Evolutionary conservation across 2,329 filamentous ascomycete species (phyloP), one percentile per base, ranked within the genome.

Genomic region (Ophiosphaerella korrae): DNA sequence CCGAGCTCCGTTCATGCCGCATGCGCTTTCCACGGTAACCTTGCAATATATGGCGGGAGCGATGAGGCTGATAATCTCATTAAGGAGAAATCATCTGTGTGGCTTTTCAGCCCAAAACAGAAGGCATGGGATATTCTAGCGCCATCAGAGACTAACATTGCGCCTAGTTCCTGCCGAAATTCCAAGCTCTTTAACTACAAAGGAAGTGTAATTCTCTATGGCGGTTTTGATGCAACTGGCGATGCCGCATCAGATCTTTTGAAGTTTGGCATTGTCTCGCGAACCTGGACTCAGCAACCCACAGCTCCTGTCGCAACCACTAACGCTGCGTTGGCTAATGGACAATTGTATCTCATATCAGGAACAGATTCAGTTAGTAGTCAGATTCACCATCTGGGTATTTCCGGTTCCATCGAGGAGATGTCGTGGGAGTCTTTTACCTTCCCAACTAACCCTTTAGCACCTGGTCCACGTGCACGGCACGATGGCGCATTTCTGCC

Each of bases 361-460:
- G 63, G 67, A 5, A 55, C 60, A 7, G 71, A 74, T 40, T 47
- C 62, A 2, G 54, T 70, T 45, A 70, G 66, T 32, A 63, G 66
- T 16, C 57, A 68, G 39, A 54, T 71, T 41, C 58, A 70, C 56
- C 51, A 68, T 54, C 43, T 68, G 31, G 58, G 61, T 16, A 57
- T 66, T 14, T 58, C 53, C n/a, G 48, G 57, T 2, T 55, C 54
- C 3, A 51, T 53, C 33, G 53, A 62, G 11, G 50, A 62, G 12
- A 62, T 57, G 33, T 57, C 64, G 14, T 78, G 76, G 76, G 64
- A 74, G 7, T 75, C 71, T 3, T 68, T 73, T 21, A 65, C 69
- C 0, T 77, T 78, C 46, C 75, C 75, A 1, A 75, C 74, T 2
- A 77, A 77, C 40, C 75, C 76, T 2, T 56, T 78, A 11, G 71